Evolutionary conservation across 2,329 filamentous ascomycete species (phyloP).

Genomic region (Penicillium glabrum): DNA sequence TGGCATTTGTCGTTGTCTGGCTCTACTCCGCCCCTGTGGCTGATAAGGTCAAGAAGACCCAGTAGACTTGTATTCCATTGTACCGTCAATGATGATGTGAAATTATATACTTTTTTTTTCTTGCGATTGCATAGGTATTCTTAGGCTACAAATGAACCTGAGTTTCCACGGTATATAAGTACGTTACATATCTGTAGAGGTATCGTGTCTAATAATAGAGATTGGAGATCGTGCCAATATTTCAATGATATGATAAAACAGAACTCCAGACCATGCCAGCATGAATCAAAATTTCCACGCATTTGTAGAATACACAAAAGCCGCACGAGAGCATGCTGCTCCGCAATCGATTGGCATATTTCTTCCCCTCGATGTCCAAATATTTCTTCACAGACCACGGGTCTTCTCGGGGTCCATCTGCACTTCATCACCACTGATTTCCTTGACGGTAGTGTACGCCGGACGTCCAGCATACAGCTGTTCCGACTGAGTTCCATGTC

Average conservation of each 20-base stretch:
- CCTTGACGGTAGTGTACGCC: conserved; percentile 66
- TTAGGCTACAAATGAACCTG: background rate
- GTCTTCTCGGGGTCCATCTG: conserved; percentile 50
- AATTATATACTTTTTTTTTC: conserved; percentile 19
- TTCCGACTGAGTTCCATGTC: conserved; percentile 49
- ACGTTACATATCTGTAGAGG: background rate
- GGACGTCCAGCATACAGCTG: conserved; percentile 79
- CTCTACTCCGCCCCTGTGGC: conserved; percentile 66
- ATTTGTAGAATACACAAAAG: conserved; percentile 4
- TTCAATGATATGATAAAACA: background rate
- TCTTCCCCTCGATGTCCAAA: background rate
- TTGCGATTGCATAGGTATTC: conserved; percentile 5
- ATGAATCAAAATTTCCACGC: conserved; percentile 15
- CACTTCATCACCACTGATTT: conserved; percentile 67
- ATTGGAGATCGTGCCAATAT: conserved; percentile 6
- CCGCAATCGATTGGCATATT: background rate
- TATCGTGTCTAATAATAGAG: background rate
- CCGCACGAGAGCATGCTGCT: background rate
- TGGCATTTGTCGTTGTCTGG: conserved; percentile 85
- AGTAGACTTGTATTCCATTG: conserved; percentile 32
- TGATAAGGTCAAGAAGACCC: conserved; percentile 49
- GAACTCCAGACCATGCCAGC: conserved; percentile 28
- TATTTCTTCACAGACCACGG: conserved; percentile 38
- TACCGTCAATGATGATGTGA: conserved; percentile 25
- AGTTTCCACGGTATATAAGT: background rate